Base-by-base conservation (phyloP, 345 rosid species). In the Populus deltoides region DNA sequence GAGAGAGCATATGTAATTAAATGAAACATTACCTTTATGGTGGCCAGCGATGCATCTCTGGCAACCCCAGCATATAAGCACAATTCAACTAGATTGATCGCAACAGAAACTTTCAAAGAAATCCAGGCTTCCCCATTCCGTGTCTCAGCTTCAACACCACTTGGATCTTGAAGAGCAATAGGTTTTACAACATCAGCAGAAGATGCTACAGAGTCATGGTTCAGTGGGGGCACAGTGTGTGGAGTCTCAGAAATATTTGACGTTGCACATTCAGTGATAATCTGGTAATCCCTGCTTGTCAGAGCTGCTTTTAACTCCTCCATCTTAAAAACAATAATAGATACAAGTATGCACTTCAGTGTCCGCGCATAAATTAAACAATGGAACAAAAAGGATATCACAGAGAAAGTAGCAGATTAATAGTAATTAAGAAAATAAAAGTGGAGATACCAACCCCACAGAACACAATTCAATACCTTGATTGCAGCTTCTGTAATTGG, bases 231-330 rank as follows among this genome's bases (percentile, higher is more conserved):
- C 73, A 87, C 88, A 55, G 78, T 45, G 84, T 80, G 86, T 35
- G 98, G 94, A 25, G 82, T 86, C 88, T 95, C 99, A 75, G 94
- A 90, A 76, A 95, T 82, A 85, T 95, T 95, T 81, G 97, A 87
- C 74, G 83, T 80, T 55, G 96, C 95, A 87, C 99, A 93, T 83
- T 95, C 98, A 20, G 93, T 84, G 79, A 95, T 87, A 83, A 95
- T 92, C 86, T 87, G 96, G 90, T 95, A 95, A 68, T 95, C 98
- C 85, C 62, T 90, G 77, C 90, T 89, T 49, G 98, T 89, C 71
- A 95, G 87, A 63, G 93, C 90, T 49, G 96, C 96, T 88, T 87
- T 92, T 76, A 95, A 75, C 81, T 88, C 92, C 70, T 88, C 97
- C 86, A 95, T 85, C 99, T 95, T 93, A 79, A 83, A 72, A 81